Evolutionary conservation across 495 filamentous ascomycete species (phyloP), one percentile per base, ranked within the genome.

Genomic region (Penicillium tannophilum): DNA sequence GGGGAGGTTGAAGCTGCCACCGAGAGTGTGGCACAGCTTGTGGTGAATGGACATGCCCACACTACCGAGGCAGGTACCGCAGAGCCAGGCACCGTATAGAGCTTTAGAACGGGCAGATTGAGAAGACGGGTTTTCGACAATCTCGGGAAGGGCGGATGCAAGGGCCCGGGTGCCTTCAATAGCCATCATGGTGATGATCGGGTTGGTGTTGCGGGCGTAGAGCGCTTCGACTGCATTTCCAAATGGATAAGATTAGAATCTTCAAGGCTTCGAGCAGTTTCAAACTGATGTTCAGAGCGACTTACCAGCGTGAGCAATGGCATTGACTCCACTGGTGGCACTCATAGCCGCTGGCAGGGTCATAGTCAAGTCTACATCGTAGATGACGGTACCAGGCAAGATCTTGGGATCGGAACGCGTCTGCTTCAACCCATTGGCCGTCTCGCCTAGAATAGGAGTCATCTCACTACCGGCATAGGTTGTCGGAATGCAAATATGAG

Each of bases 21-120:
- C 86, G 12, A 88, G 76, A 0, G 83, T 84, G 67, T 90, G 87
- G 72, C 85, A 88, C 12, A 90, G 80, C 64, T 90, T 90, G 67
- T 89, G 86, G 65, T 90, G 87, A 17, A 90, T 79, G 16, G 84
- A 79, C 86, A 90, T 88, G 35, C 85, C 86, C 9, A 88, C 86
- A 63, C 78, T 82, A 17, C 86, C 86, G 1, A 88, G 75, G 58
- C 85, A 88, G 19, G 75, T 78, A 23, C 83, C 84, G 62, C 86
- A 88, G 4, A 88, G 82, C 85, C 85, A 88, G 23, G 86, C 86
- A 35, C 86, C 87, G 59, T 88, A 88, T 4, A 86, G 79, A 2
- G 85, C 86, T 2, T 71, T 62, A n/a, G 79, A 77, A 2, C 86
- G 81, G 3, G 84, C 85, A 4, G 72, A 73, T 55, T 68, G 60